Conservation (phyloP, 1,284 basidiomycete species). For the Apiotrichum veenhuisii region DNA sequence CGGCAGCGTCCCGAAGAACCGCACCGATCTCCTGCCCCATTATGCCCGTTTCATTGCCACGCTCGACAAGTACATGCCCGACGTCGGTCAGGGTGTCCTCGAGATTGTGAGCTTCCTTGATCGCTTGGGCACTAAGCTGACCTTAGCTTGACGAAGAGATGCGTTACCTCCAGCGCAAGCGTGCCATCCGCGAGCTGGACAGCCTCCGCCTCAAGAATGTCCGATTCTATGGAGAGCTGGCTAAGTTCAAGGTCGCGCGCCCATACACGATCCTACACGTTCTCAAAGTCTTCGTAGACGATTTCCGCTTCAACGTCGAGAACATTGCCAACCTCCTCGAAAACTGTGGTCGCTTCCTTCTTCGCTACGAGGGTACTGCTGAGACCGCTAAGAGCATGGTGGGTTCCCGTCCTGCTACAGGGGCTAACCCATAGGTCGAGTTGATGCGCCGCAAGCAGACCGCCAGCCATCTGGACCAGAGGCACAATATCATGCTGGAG, state of each 20-base stretch:
- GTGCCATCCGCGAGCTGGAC: slow-evolving; percentile 79
- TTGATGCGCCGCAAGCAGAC: slow-evolving; percentile 91
- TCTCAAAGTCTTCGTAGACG: slow-evolving; percentile 94
- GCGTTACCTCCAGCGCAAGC: slow-evolving; percentile 91
- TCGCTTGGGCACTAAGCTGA: slow-evolving; percentile 9
- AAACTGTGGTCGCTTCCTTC: slow-evolving; percentile 86
- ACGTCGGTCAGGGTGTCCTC: slow-evolving; percentile 78
- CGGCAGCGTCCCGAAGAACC: slow-evolving; percentile 76
- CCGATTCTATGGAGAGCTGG: slow-evolving; percentile 82
- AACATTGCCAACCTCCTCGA: slow-evolving; percentile 88
- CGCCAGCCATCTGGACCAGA: slow-evolving; percentile 84
- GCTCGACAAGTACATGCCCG: slow-evolving; percentile 87
- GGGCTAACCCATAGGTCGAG: slow-evolving; percentile 63
- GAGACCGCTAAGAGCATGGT: slow-evolving; percentile 62
- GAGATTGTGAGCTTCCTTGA: slow-evolving; percentile 59
- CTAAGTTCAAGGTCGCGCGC: slow-evolving; percentile 93
- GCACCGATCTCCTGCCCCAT: slow-evolving; percentile 87
- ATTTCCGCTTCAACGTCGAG: slow-evolving; percentile 90
- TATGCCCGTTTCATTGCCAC: slow-evolving; percentile 88
- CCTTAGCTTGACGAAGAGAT: slow-evolving; percentile 90
- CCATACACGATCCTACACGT: slow-evolving; percentile 89
- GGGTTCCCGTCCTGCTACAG: neutral
- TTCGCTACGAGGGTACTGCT: slow-evolving; percentile 81
- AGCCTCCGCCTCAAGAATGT: slow-evolving; percentile 88
- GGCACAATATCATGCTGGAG: slow-evolving; percentile 84